phyloP scores from a whole-genome alignment of 1,284 basidiomycete genomes.

The Irpex rosettiformis region DNA sequence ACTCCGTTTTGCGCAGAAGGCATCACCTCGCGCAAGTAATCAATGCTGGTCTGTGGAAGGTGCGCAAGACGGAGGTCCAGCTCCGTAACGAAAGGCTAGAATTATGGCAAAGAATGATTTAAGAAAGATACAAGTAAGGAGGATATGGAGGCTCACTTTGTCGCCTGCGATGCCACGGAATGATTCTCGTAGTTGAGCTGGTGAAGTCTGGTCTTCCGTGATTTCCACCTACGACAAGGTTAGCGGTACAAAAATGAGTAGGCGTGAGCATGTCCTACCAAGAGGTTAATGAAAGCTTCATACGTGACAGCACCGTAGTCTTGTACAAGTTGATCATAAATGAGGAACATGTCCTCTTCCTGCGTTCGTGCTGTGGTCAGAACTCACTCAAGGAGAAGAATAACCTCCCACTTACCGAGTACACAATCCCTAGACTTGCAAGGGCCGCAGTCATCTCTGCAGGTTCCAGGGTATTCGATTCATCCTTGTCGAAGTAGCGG shows the following conservation, averaged over 20 bases:
- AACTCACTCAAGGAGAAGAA: background rate
- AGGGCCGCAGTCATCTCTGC: constrained; percentile 91
- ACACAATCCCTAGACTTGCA: constrained; percentile 92
- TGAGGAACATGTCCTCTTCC: constrained; percentile 86
- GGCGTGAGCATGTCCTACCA: constrained; percentile 49
- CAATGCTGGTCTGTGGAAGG: constrained; percentile 74
- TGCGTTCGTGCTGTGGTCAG: constrained; percentile 24
- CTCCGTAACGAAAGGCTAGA: constrained; percentile 93
- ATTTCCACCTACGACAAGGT: constrained; percentile 72
- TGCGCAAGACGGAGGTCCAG: constrained; percentile 88
- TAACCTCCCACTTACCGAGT: constrained; percentile 53
- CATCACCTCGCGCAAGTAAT: constrained; percentile 81
- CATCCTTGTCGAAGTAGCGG: constrained; percentile 95
- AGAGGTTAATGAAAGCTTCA: constrained; percentile 92
- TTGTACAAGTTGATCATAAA: constrained; percentile 80
- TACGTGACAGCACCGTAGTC: constrained; percentile 90
- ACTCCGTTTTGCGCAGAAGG: constrained; percentile 48
- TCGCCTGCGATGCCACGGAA: constrained; percentile 91
- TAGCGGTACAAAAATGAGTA: constrained; percentile 7
- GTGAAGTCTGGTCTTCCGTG: constrained; percentile 92
- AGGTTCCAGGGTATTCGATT: constrained; percentile 81
- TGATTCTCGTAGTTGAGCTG: constrained; percentile 89
- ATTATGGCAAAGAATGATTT: constrained; percentile 12
- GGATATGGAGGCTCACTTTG: constrained; percentile 56
- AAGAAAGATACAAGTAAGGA: background rate